These are phyloP conservation scores for Citrus reticulata DNA, from an alignment of 345 rosid genomes.

Conservation along the genomic window DNA sequence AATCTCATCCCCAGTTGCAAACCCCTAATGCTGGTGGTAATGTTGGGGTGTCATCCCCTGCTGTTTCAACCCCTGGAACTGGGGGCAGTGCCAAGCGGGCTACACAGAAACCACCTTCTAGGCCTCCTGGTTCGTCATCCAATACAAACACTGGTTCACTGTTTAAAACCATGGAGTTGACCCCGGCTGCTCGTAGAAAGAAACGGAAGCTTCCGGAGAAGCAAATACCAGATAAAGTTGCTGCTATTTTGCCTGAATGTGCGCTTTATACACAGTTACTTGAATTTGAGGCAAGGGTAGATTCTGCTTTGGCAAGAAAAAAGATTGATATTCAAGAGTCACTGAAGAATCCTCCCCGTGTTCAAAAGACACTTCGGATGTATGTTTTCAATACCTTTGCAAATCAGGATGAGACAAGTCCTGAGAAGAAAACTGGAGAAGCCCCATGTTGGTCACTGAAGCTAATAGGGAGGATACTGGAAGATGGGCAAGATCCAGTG, in stretches of 20 bases:
- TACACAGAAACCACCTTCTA: conserved; percentile 47
- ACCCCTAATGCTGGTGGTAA: conserved; percentile 22
- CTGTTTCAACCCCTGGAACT: conserved; percentile 37
- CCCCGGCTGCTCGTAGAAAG: conserved; percentile 44
- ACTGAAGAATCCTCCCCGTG: conserved; percentile 40
- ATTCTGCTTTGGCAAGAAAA: conserved; percentile 48
- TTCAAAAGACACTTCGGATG: conserved; percentile 43
- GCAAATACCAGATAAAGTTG: conserved; percentile 51
- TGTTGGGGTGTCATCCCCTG: conserved; percentile 26
- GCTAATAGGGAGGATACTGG: conserved; percentile 53
- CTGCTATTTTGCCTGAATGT: conserved; percentile 45
- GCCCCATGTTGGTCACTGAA: conserved; percentile 58
- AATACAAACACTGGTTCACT: conserved; percentile 26
- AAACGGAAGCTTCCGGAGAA: conserved; percentile 46
- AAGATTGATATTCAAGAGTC: conserved; percentile 45
- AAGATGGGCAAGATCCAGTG: conserved; percentile 55
- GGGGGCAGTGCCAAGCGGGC: conserved; percentile 36
- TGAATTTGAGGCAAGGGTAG: conserved; percentile 51
- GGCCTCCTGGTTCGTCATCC: conserved; percentile 36
- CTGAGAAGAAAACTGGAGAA: conserved; percentile 27
- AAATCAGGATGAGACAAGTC: conserved; percentile 30
- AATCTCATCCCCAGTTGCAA: conserved; percentile 30
- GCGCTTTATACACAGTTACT: conserved; percentile 49
- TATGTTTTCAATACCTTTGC: conserved; percentile 50
- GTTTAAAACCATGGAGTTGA: conserved; percentile 54